Evolutionary conservation across 257 asterid species (phyloP).

Genomic region (Gentiana macrophylla): DNA sequence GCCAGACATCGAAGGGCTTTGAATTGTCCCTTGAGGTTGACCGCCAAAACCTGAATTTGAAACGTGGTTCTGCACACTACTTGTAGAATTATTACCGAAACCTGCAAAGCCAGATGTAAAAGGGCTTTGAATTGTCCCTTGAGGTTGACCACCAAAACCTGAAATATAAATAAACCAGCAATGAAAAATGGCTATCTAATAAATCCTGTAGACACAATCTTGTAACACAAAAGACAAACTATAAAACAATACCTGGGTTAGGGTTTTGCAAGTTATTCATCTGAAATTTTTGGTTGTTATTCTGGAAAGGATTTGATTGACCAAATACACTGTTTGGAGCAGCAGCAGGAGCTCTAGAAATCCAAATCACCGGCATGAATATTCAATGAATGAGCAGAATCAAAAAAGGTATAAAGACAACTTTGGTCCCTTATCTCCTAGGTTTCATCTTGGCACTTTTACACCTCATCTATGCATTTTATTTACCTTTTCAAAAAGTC

Average conservation of each 20-base stretch:
- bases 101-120: slow-evolving; percentile 31
- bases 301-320: slow-evolving; percentile 41
- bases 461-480: too few relatives aligned
- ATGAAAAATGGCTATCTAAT: slow-evolving; percentile 7
- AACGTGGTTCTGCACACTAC: slow-evolving; percentile 28
- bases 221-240: background rate
- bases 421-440: too few relatives aligned
- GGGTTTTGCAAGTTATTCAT: slow-evolving; percentile 27
- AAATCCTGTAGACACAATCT: background rate
- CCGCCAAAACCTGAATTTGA: slow-evolving; percentile 39
- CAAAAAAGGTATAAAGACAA: too few relatives aligned
- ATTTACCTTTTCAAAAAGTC: too few relatives aligned
- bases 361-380: slow-evolving; percentile 11
- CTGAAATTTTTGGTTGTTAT: slow-evolving; percentile 35
- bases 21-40: slow-evolving; percentile 33
- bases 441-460: too few relatives aligned
- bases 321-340: slow-evolving; percentile 51
- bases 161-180: slow-evolving; percentile 10
- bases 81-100: slow-evolving; percentile 22
- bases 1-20: slow-evolving; percentile 31
- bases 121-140: slow-evolving; percentile 31
- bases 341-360: slow-evolving; percentile 51
- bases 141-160: slow-evolving; percentile 44
- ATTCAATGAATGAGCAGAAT: too few relatives aligned
- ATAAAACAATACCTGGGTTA: slow-evolving; percentile 34